These are phyloP conservation scores for Serendipita sp. DNA, from an alignment of 768 basidiomycete genomes.

Conservation along the genomic window DNA sequence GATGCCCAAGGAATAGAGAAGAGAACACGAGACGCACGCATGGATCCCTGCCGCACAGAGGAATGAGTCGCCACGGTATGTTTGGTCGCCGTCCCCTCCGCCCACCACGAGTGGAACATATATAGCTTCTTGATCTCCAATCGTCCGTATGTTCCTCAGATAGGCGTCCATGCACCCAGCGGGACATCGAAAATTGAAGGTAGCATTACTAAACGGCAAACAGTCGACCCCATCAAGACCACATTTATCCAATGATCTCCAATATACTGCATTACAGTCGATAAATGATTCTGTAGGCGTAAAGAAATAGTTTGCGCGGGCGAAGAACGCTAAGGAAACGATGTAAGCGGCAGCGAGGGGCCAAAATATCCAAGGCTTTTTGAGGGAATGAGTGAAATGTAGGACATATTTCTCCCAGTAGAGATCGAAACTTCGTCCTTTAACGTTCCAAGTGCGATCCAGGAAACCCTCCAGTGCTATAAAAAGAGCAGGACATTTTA, in stretches of 20 bases:
- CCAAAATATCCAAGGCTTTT: conserved; percentile 3
- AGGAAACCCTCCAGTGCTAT: background rate
- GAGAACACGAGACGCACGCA: conserved; percentile 33
- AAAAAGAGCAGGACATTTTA: background rate
- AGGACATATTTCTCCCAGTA: conserved; percentile 6
- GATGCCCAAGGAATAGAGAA: background rate
- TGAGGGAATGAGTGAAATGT: conserved; percentile 1
- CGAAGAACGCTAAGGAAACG: conserved; percentile 54
- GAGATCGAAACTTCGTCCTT: background rate
- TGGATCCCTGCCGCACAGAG: conserved; percentile 74
- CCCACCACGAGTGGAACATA: conserved; percentile 68
- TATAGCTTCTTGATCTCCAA: conserved; percentile 49
- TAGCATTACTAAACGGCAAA: conserved; percentile 41
- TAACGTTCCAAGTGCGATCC: background rate
- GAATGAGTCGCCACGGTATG: conserved; percentile 74
- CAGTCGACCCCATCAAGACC: conserved; percentile 55
- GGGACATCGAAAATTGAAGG: conserved; percentile 68
- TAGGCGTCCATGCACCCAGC: conserved; percentile 48
- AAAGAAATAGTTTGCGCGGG: conserved; percentile 55
- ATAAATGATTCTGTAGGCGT: conserved; percentile 48
- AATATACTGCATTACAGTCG: conserved; percentile 54
- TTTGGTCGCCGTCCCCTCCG: conserved; percentile 55
- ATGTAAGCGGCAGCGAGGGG: conserved; percentile 42
- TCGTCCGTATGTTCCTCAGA: conserved; percentile 54
- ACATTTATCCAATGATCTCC: conserved; percentile 52